These are phyloP conservation scores for Suillus alpinus DNA, from an alignment of 768 basidiomycete species.

Conservation along the genomic window DNA sequence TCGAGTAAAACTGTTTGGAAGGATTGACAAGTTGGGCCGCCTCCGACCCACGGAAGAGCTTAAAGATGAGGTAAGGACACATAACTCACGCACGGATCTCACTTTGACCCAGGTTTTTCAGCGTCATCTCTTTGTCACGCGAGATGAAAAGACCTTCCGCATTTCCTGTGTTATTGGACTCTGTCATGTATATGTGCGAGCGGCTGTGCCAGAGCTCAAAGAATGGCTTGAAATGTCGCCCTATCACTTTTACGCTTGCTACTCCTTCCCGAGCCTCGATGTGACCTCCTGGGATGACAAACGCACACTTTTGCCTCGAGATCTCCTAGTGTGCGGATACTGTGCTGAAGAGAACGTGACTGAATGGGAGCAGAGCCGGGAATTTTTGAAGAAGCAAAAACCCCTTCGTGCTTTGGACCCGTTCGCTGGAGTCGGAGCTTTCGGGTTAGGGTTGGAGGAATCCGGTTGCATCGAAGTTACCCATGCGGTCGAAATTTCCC, in stretches of 20 bases:
- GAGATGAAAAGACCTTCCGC: conserved; percentile 35
- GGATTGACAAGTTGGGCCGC: conserved; percentile 35
- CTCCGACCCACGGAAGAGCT: conserved; percentile 37
- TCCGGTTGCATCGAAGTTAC: conserved; percentile 56
- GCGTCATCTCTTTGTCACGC: conserved; percentile 63
- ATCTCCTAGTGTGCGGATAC: conserved; percentile 43
- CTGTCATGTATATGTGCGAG: conserved; percentile 45
- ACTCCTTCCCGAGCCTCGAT: conserved; percentile 43
- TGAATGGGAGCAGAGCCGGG: conserved; percentile 28
- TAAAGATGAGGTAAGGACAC: conserved; percentile 54
- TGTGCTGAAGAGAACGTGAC: conserved; percentile 37
- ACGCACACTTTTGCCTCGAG: conserved; percentile 27
- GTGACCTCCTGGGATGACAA: conserved; percentile 38
- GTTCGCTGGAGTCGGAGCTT: conserved; percentile 54
- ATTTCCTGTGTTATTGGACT: conserved; percentile 43
- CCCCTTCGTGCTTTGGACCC: conserved; percentile 38
- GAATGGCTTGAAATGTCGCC: conserved; percentile 53
- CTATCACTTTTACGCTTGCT: conserved; percentile 57
- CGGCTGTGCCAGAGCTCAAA: conserved; percentile 31
- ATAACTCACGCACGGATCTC: neutral
- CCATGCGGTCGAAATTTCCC: conserved; percentile 71
- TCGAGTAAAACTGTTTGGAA: conserved; percentile 46
- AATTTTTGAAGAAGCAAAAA: conserved; percentile 27
- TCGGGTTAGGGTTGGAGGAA: conserved; percentile 56
- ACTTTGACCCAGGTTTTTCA: conserved; percentile 22